Base-by-base conservation (phyloP, 306 rosid genomes). In the Vigna hirtella region DNA sequence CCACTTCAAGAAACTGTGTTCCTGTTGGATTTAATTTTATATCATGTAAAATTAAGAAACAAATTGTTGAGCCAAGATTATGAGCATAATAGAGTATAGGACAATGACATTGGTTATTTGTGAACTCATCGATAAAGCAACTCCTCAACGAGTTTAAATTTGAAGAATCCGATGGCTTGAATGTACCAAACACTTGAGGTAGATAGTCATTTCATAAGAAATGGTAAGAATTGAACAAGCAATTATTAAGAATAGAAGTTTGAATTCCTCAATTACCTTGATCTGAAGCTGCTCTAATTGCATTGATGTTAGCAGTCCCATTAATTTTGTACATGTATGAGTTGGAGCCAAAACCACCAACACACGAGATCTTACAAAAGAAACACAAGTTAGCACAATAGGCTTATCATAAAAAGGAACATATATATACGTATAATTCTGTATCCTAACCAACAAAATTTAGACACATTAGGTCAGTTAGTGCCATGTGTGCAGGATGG, bases 281-380 rank as follows among this genome's bases (percentile, higher is more conserved):
- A 18, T 92, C 97, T 49, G 99, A 82, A 79, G 99, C 98, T 47
- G 90, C 90, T 88, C 98, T 85, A 61, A 95, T 87, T 66, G 98
- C 99, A 84, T 93, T 95, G 86, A 95, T 91, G 82, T 95, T 95
- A 38, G 99, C 96, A 78, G 98, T 92, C 69, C 99, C 99, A 66
- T 95, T 95, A 74, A 95, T 91, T 88, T 91, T 93, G 86, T 93
- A 95, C 99, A 95, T 95, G 73, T 89, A 75, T 1, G 99, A 86
- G 85, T 89, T 91, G 85, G 96, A 92, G 88, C 99, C 99, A 86
- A 95, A 95, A 82, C 98, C 97, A 78, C 99, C 99, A 4, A 93
- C 91, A 67, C 99, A 95, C 57, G 99, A 95, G 81, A 95, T 87
- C 99, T 95, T 75, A 66, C 51, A 82, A 79, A 83, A 62, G 61